These are phyloP conservation scores for Penicillium crystallinum DNA, from an alignment of 495 filamentous ascomycete species.

Conservation along the genomic window DNA sequence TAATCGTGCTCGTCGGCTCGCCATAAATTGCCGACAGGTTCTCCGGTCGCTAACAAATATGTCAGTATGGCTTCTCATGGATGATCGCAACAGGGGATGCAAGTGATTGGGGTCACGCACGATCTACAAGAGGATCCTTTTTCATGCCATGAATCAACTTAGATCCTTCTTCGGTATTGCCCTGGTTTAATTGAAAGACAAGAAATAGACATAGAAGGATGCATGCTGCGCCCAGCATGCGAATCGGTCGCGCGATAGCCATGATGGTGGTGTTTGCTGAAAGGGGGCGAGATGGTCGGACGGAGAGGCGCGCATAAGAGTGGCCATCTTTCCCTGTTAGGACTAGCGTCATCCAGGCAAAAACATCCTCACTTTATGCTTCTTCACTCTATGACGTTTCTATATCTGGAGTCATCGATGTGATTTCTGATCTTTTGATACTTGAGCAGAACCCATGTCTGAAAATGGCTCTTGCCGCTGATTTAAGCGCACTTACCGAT, in stretches of 20 bases:
- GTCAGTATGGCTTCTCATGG: slow-evolving; percentile 4
- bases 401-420: neutral
- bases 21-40: slow-evolving; percentile 70
- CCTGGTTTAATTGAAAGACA: slow-evolving; percentile 62
- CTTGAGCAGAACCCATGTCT: neutral
- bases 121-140: slow-evolving; percentile 76
- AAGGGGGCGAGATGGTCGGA: slow-evolving; percentile 18
- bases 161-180: slow-evolving; percentile 33
- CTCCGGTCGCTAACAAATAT: slow-evolving; percentile 58
- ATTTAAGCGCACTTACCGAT: slow-evolving; percentile 31
- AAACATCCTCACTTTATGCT: slow-evolving; percentile 15
- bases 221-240: slow-evolving; percentile 67
- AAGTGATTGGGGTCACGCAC: slow-evolving; percentile 44
- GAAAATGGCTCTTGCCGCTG: slow-evolving; percentile 47
- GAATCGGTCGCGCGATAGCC: slow-evolving; percentile 78
- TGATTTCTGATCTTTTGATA: neutral
- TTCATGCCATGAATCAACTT: slow-evolving; percentile 47
- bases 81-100: neutral
- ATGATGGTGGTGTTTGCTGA: slow-evolving; percentile 43
- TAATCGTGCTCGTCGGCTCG: slow-evolving; percentile 66
- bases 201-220: slow-evolving; percentile 69
- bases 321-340: slow-evolving; percentile 26
- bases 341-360: slow-evolving; percentile 24
- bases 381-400: slow-evolving; percentile 3
- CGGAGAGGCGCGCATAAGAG: slow-evolving; percentile 5